A percentile compares a stretch with the other conserved stretches of the same genome.
Evolutionary conservation across 2,329 filamentous ascomycete genomes (phyloP).

Genomic region (Colletotrichum sp.): DNA sequence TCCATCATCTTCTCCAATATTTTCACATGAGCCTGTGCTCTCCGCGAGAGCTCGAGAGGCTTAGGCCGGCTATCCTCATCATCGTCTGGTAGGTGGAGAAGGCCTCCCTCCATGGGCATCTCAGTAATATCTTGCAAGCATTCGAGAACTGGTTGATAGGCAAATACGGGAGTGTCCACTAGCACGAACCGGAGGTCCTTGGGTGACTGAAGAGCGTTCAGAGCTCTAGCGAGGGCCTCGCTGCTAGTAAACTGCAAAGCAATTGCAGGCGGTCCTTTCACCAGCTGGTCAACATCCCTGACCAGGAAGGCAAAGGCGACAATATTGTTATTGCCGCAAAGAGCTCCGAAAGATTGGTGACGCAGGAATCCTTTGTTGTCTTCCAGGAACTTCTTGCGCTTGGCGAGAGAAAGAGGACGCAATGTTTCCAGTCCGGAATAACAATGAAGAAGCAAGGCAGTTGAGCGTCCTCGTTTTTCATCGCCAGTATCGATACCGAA

Average conservation of each 20-base stretch:
- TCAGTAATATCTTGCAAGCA: constrained; percentile 61
- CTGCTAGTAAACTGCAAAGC: constrained; percentile 56
- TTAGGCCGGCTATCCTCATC: neutral
- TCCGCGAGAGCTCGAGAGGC: neutral
- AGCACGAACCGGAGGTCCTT: constrained; percentile 53
- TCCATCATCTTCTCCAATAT: neutral
- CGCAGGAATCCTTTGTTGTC: constrained; percentile 57
- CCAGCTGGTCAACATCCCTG: constrained; percentile 53
- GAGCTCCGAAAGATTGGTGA: constrained; percentile 65
- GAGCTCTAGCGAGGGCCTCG: constrained; percentile 46
- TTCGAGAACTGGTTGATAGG: constrained; percentile 70
- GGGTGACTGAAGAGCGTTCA: constrained; percentile 46
- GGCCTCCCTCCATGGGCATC: constrained; percentile 61
- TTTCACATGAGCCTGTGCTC: neutral
- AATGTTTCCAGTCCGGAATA: constrained; percentile 52
- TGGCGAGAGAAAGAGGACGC: constrained; percentile 17
- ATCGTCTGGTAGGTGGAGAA: constrained; percentile 32
- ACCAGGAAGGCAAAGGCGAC: constrained; percentile 66
- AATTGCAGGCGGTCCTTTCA: constrained; percentile 47
- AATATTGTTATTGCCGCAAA: constrained; percentile 56
- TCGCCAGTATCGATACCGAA: constrained; percentile 40
- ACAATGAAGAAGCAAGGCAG: constrained; percentile 44
- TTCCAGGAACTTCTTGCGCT: constrained; percentile 49
- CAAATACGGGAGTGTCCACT: constrained; percentile 70
- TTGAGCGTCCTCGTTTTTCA: constrained; percentile 31